Conservation (phyloP, 228 moss, liverwort and hornwort species). For the Sphagnum magellanicum region DNA sequence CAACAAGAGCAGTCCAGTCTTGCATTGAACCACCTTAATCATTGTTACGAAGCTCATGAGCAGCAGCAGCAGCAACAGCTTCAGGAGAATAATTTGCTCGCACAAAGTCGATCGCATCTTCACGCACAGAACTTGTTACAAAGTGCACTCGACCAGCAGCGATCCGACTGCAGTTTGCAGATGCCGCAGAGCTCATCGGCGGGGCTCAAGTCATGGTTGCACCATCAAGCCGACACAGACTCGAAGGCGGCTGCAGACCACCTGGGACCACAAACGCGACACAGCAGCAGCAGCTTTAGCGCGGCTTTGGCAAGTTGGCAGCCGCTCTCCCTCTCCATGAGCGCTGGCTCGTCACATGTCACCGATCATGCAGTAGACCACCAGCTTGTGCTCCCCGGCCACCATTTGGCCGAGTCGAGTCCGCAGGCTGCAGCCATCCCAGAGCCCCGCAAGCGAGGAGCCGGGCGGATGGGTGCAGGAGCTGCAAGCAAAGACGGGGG, state of each 20-base stretch:
- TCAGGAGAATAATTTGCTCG: slow-evolving; percentile 52
- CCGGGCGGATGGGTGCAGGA: slow-evolving; percentile 32
- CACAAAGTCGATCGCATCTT: slow-evolving; percentile 48
- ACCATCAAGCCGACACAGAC: slow-evolving; percentile 56
- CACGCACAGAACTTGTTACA: slow-evolving; percentile 88
- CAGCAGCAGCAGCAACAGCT: slow-evolving; percentile 60
- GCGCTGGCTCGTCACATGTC: slow-evolving; percentile 50
- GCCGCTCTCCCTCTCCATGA: slow-evolving; percentile 94
- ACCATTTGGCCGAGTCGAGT: slow-evolving; percentile 18
- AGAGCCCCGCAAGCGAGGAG: slow-evolving; percentile 89
- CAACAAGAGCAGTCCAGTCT: slow-evolving; percentile 20
- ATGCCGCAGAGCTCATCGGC: slow-evolving; percentile 56
- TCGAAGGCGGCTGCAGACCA: slow-evolving; percentile 7
- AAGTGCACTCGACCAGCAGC: slow-evolving; percentile 70
- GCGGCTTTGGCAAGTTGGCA: slow-evolving; percentile 49
- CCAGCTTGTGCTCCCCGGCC: slow-evolving; percentile 30
- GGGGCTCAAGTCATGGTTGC: slow-evolving; percentile 82
- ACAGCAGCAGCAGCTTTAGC: slow-evolving; percentile 29
- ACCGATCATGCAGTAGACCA: slow-evolving; percentile 69
- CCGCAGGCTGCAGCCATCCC: slow-evolving; percentile 29
- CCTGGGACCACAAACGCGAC: slow-evolving; percentile 1
- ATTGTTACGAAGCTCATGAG: slow-evolving; percentile 20
- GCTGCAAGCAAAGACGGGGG: slow-evolving; percentile 70
- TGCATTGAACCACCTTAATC: background rate
- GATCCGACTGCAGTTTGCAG: slow-evolving; percentile 67